Percentiles rank a stretch among this genome's conserved stretches.
Evolutionary conservation across 257 asterid species (phyloP).

Genomic region (Coffea canephora): DNA sequence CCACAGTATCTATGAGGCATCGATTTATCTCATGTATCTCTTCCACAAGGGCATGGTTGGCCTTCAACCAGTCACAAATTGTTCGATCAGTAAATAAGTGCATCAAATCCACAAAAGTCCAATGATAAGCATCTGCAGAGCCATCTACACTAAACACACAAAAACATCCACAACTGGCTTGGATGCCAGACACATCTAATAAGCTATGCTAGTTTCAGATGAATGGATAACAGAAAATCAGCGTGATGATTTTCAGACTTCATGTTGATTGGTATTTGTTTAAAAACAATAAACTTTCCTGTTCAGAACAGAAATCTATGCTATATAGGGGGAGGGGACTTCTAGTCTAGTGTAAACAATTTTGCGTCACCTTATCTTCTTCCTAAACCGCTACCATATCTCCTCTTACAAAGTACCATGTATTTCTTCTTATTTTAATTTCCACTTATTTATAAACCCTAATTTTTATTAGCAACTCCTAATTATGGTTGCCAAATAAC

Average conservation of each 20-base stretch:
- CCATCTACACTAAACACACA: not conserved
- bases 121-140: not conserved
- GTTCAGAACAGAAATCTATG: not conserved
- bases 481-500: no score
- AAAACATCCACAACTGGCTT: not conserved
- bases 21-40: slow-evolving; percentile 79
- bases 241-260: not conserved
- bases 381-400: no score
- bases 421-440: no score
- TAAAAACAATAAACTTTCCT: not conserved
- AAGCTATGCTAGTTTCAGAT: not conserved
- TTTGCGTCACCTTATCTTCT: no score
- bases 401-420: no score
- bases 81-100: slow-evolving; percentile 11
- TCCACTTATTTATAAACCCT: no score
- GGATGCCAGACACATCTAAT: not conserved
- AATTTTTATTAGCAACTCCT: no score
- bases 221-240: not conserved
- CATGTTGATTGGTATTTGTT: not conserved
- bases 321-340: no score
- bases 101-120: not conserved
- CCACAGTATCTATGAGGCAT: slow-evolving; percentile 79
- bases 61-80: slow-evolving; percentile 40
- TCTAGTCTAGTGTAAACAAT: no score
- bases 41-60: slow-evolving; percentile 80